A percentile compares a stretch with the other conserved stretches of the same genome.
Evolutionary conservation across 805 yeast species (phyloP).

Genomic region (Starmerella apis): DNA sequence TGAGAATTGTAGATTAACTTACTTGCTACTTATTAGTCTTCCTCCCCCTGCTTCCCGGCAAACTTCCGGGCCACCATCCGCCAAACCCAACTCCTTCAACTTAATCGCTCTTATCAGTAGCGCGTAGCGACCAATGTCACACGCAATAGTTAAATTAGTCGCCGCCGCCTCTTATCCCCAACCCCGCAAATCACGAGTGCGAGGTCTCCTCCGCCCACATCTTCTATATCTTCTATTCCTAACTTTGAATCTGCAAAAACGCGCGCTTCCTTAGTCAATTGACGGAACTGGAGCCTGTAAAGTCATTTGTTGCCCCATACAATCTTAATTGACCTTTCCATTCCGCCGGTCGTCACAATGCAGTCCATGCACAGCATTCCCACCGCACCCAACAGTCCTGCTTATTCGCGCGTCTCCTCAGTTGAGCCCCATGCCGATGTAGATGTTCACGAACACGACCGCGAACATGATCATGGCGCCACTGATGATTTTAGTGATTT

Average conservation of each 20-base stretch:
- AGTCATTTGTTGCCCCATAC: background rate
- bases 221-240: background rate
- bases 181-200: background rate
- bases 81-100: background rate
- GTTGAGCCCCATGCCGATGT: background rate
- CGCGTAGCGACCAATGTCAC: background rate
- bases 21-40: too few relatives aligned
- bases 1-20: too few relatives aligned
- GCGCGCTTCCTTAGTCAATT: background rate
- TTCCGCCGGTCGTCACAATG: background rate
- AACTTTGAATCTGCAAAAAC: background rate
- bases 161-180: background rate
- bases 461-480: background rate
- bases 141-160: background rate
- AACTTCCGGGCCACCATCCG: too few relatives aligned
- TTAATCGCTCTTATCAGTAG: background rate
- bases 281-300: background rate
- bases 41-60: too few relatives aligned
- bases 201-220: background rate
- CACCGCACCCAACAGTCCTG: conserved; percentile 18
- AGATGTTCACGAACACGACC: background rate
- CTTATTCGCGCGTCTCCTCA: background rate
- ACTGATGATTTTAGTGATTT: conserved; percentile 13
- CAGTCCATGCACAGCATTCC: conserved; percentile 12
- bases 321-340: background rate